Base-by-base conservation (phyloP, 1,284 basidiomycete species). In the Sporisorium graminicola region DNA sequence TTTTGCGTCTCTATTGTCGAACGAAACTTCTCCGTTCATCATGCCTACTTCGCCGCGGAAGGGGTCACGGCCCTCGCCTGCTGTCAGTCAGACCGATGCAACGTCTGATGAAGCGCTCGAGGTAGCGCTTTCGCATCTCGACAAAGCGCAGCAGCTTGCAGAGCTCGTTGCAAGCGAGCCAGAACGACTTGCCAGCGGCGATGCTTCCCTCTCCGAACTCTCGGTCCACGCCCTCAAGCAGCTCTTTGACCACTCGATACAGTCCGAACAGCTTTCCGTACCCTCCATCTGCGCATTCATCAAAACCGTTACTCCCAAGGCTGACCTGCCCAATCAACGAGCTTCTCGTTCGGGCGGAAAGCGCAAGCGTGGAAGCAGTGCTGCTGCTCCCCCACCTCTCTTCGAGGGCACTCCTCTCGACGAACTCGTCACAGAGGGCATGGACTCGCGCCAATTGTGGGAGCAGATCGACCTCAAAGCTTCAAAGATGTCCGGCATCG, bases 371-470 rank as follows among this genome's bases (percentile, higher is more conserved):
- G 78, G 74, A 1, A 52, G 76, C 16, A 27, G 64, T 52, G 54
- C 85, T 46, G 83, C 42, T 18, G 46, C 37, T 14, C 37, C 49
- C 16, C 63, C 83, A 83, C 43, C 82, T n/a, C 78, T 88, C 20
- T 88, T 93, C 54, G 87, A 89, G 47, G 88, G 89, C 52, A 96
- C 95, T 0, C 94, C 94, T 5, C 87, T 98, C 3, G 87, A 90
- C 2, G 90, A 90, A 56, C 89, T 98, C 22, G 92, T 91, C 67
- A 88, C 91, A 13, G 90, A 94, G n/a, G 91, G 90, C n/a, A 92
- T 97, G 90, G 91, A 91, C 77, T 89, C 90, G 24, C 93, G 94
- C 65, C 95, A 97, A 86, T 88, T 98, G 27, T 99, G 96, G 96
- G 91, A 92, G 52, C 96, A 85, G 74, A 75, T 84, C 51, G 83